phyloP scores from a whole-genome alignment of 2,329 filamentous ascomycete species.

The Claviceps purpurea region DNA sequence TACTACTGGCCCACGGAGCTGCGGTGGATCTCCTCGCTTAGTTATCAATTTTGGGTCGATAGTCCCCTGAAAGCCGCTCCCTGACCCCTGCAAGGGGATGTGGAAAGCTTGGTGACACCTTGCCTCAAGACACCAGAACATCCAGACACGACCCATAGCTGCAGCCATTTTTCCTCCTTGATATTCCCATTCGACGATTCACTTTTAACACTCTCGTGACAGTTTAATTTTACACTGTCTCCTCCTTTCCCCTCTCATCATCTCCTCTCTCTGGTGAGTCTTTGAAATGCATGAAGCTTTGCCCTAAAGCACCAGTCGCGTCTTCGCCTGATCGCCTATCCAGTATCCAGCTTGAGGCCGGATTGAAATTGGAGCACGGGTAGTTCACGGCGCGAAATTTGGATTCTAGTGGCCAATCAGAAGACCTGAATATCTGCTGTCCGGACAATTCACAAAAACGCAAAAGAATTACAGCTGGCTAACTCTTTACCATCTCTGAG shows the following conservation, averaged over 20 bases:
- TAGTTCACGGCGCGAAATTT: too few relatives aligned
- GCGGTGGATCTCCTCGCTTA: background rate
- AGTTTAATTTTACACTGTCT: background rate
- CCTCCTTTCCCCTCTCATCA: slow-evolving; percentile 1
- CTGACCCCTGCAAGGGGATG: background rate
- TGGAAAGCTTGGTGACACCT: slow-evolving; percentile 18
- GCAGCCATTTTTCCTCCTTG: background rate
- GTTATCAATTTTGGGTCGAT: background rate
- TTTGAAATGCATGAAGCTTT: background rate
- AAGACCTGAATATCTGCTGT: too few relatives aligned
- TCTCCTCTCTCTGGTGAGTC: slow-evolving; percentile 1
- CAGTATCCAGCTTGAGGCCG: too few relatives aligned
- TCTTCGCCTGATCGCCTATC: too few relatives aligned
- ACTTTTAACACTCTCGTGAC: background rate
- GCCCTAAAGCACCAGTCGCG: too few relatives aligned
- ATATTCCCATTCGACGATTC: background rate
- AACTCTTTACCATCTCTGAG: background rate
- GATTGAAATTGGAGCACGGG: too few relatives aligned
- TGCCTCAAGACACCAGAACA: slow-evolving; percentile 12
- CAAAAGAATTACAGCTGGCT: background rate
- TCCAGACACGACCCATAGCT: slow-evolving; percentile 11
- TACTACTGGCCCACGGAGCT: background rate
- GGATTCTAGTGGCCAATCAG: too few relatives aligned
- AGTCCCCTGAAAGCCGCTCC: background rate
- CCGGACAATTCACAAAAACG: too few relatives aligned